These are phyloP conservation scores for Colletotrichum magnum DNA, from an alignment of 2,329 filamentous ascomycete species.

Conservation along the genomic window DNA sequence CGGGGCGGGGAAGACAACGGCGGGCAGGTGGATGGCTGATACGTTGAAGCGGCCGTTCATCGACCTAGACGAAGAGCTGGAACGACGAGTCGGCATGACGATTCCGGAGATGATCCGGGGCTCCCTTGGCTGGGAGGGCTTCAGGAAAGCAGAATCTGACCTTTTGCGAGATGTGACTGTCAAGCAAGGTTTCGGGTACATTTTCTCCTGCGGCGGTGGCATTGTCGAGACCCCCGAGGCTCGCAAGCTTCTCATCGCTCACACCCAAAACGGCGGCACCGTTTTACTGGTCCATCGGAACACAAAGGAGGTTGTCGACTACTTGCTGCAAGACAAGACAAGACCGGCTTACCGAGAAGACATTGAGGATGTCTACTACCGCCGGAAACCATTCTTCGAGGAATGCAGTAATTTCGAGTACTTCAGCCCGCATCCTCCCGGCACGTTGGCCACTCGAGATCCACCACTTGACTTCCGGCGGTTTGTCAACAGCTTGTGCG, in stretches of 20 bases:
- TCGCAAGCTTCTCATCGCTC: conserved; percentile 80
- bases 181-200: conserved; percentile 80
- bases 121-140: conserved; percentile 85
- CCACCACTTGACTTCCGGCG: conserved; percentile 73
- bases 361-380: conserved; percentile 90
- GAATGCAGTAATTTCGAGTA: conserved; percentile 96
- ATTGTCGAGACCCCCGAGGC: conserved; percentile 90
- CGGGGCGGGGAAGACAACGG: conserved; percentile 95
- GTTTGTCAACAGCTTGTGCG: conserved; percentile 69
- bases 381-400: conserved; percentile 90
- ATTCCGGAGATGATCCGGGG: conserved; percentile 89
- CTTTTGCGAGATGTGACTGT: conserved; percentile 81
- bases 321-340: conserved; percentile 89
- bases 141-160: conserved; percentile 83
- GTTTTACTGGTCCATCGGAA: conserved; percentile 91
- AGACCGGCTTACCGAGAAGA: conserved; percentile 94
- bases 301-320: conserved; percentile 89
- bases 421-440: conserved; percentile 77
- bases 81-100: conserved; percentile 78
- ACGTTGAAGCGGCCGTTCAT: conserved; percentile 83
- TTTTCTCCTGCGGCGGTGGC: conserved; percentile 95
- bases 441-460: conserved; percentile 28
- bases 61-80: conserved; percentile 91
- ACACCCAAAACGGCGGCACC: conserved; percentile 82
- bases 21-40: conserved; percentile 86